Evolutionary conservation across 2,329 filamentous ascomycete genomes (phyloP).

Genomic region (Cercospora nicotianae): DNA sequence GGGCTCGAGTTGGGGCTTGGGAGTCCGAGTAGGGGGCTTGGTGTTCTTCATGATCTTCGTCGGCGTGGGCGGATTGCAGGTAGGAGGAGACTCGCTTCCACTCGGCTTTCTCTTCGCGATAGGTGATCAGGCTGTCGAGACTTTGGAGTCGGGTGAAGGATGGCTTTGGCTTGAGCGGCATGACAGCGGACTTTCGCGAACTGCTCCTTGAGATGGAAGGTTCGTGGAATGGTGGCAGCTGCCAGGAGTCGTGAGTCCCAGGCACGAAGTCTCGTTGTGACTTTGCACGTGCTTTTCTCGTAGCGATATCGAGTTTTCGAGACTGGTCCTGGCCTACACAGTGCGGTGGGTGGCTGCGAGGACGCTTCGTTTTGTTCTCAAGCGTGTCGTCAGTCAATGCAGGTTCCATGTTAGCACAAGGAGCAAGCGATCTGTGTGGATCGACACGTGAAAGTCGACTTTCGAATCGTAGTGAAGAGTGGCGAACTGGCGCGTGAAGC

Average conservation of each 20-base stretch:
- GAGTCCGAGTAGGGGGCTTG: background rate
- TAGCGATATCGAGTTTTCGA: background rate
- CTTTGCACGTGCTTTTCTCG: constrained; percentile 13
- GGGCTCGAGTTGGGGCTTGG: constrained; percentile 12
- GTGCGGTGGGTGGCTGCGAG: constrained; percentile 22
- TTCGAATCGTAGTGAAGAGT: constrained; percentile 29
- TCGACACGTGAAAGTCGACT: constrained; percentile 15
- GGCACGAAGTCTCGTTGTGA: constrained; percentile 14
- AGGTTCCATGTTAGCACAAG: constrained; percentile 20
- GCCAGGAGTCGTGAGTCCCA: constrained; percentile 23
- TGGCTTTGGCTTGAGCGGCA: constrained; percentile 29
- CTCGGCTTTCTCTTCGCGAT: constrained; percentile 34
- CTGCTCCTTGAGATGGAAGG: constrained; percentile 23
- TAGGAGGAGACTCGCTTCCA: constrained; percentile 32
- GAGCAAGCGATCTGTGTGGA: constrained; percentile 14
- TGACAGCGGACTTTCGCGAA: constrained; percentile 20
- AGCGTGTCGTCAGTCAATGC: constrained; percentile 2
- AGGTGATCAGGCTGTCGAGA: constrained; percentile 37
- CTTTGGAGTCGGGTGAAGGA: constrained; percentile 34
- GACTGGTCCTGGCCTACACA: constrained; percentile 15
- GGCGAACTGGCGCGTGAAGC: constrained; percentile 18
- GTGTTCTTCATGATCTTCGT: constrained; percentile 5
- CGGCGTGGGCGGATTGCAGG: constrained; percentile 20
- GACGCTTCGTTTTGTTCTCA: constrained; percentile 12
- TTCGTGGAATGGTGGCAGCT: constrained; percentile 23